A percentile compares a stretch with the other conserved stretches of the same genome.
Evolutionary conservation across 306 rosid species (phyloP).

Genomic region (Citrullus amarus): DNA sequence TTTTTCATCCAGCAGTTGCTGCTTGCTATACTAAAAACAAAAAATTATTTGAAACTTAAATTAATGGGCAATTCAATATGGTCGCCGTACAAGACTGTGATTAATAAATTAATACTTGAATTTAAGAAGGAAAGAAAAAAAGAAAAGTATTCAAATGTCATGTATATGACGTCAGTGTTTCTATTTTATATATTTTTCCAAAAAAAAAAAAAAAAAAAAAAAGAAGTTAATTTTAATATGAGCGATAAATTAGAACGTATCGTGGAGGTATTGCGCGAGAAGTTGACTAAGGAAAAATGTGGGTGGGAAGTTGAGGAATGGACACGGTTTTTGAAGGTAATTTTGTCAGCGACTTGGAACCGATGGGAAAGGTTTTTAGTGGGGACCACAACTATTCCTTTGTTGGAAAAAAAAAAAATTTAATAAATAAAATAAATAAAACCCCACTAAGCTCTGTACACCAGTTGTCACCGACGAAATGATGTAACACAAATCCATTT

Average conservation of each 20-base stretch:
- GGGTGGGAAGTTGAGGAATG: neutral
- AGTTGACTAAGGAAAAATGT: neutral
- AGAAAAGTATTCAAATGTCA: neutral
- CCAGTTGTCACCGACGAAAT: slow-evolving; percentile 11
- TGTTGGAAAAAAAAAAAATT: neutral
- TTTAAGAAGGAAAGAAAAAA: neutral
- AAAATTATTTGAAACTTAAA: too few relatives aligned
- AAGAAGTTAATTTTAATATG: too few relatives aligned
- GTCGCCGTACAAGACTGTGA: neutral
- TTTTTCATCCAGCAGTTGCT: too few relatives aligned
- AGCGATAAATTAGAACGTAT: neutral
- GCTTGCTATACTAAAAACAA: too few relatives aligned
- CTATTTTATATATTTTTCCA: neutral
- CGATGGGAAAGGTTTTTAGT: neutral
- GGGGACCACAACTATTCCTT: neutral
- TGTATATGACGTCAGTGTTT: neutral
- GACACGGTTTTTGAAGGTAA: slow-evolving; percentile 1
- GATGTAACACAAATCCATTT: neutral
- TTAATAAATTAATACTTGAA: neutral
- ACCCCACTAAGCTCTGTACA: neutral
- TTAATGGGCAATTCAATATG: neutral
- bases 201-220: too few relatives aligned
- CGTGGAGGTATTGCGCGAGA: neutral
- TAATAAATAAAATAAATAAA: neutral
- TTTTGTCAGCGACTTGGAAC: slow-evolving; percentile 1